Conservation (phyloP, 345 rosid species). For the Anastatica hierochuntica region DNA sequence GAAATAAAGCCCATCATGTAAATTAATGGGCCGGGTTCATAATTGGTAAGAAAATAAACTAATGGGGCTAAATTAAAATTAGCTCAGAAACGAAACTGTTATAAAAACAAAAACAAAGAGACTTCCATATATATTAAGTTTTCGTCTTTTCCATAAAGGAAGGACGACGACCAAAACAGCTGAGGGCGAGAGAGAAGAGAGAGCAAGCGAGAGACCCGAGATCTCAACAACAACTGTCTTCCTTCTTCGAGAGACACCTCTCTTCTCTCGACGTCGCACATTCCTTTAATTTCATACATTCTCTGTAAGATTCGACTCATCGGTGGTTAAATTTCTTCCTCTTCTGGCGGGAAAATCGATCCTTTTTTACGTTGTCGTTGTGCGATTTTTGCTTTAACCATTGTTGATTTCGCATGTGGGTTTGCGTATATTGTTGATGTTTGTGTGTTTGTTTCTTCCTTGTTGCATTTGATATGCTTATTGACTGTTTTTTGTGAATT, state of each 20-base stretch:
- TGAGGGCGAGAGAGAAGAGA: slow-evolving; percentile 17
- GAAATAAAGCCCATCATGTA: too few relatives aligned
- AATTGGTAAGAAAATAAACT: too few relatives aligned
- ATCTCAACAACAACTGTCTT: slow-evolving; percentile 21
- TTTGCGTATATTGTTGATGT: background rate
- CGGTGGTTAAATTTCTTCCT: background rate
- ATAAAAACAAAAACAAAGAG: too few relatives aligned
- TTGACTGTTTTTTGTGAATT: background rate
- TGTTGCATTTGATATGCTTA: slow-evolving; percentile 6
- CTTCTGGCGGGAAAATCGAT: slow-evolving; percentile 35
- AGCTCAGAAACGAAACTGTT: too few relatives aligned
- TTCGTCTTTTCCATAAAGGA: slow-evolving; percentile 18
- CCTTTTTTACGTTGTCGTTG: too few relatives aligned
- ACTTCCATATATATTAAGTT: too few relatives aligned
- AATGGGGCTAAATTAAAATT: too few relatives aligned
- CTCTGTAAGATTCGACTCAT: slow-evolving; percentile 23
- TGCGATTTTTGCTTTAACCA: slow-evolving; percentile 14
- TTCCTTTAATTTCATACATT: slow-evolving; percentile 13
- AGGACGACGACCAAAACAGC: slow-evolving; percentile 30
- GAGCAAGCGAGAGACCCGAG: slow-evolving; percentile 15
- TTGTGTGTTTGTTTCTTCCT: background rate
- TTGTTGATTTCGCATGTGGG: background rate
- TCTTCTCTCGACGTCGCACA: slow-evolving; percentile 21
- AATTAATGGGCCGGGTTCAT: too few relatives aligned
- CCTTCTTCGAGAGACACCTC: slow-evolving; percentile 8